Evolutionary conservation across 345 rosid genomes (phyloP), one percentile per base, ranked within the genome.

Genomic region (Crucihimalaya himalaica): DNA sequence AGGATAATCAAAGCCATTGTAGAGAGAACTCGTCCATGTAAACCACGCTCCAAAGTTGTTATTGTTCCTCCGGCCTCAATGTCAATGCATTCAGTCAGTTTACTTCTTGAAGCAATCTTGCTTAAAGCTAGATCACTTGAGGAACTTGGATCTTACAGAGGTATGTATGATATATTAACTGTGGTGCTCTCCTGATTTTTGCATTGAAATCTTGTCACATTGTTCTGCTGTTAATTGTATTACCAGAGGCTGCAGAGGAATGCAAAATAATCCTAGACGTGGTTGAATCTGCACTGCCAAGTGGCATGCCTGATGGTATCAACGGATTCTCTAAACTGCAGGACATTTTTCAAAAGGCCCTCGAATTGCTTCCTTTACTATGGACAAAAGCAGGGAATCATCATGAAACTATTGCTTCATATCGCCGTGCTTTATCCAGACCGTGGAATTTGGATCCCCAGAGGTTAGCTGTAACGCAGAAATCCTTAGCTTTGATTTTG

Each of bases 11-110:
- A 67, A 64, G 92, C 98, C 51, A 88, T 96, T 51, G 72, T 60
- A 18, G 89, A 84, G 80, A 86, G 87, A 81, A 86, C 80, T 51
- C 86, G 81, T 43, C 88, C 76, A 4, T 78, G 76, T 39, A 95
- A 84, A 82, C 82, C 73, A 0, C 89, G 87, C 34, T 74, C 88
- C 46, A 90, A 68, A 82, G 82, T 70, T 46, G 87, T 81, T 77
- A 53, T 32, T 73, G 78, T 78, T 65, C 80, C 87, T 67, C 61
- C 82, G 19, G 66, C 35, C 70, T 80, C 78, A 28, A 89, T 96
- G 96, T 90, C 99, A 2, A 82, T 90, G 86, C 98, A 96, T 82
- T 92, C 99, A 0, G 87, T 88, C 63, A 96, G 88, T 82, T 83
- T 95, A 52, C 92, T 95, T 59, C 81, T 90, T 42, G 99, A 95